Evolutionary conservation across 306 rosid genomes (phyloP), one percentile per base, ranked within the genome.

Genomic region (Cucumis hystrix): DNA sequence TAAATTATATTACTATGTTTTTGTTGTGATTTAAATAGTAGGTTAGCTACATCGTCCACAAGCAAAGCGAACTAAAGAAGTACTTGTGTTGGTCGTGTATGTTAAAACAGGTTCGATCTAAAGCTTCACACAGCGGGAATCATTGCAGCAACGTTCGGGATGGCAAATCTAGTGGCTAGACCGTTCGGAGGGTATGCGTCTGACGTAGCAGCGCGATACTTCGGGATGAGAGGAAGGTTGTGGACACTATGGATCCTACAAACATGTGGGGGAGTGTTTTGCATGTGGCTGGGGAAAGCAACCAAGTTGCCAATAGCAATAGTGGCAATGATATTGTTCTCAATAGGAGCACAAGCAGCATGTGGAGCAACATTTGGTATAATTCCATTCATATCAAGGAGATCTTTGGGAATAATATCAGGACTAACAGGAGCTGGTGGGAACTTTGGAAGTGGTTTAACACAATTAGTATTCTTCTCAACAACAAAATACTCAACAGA

Each of bases 331-430:
- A 92, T 92, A 21, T 87, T 92, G 12, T 95, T 95, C 92, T 95
- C 98, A 3, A 0, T 92, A 6, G 97, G 97, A 64, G 98, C 93
- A n/a, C 97, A 90, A 75, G 95, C 97, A 2, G 96, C 98, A 0
- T 95, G 97, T 14, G 97, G 98, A 18, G 97, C 96, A 11, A 95
- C 98, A 10, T 95, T 85, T 49, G 97, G 96, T 13, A 83, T 89
- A 68, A 88, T 90, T 59, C 97, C 97, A 2, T 91, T 94, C 89
- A 87, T 94, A 59, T 94, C 96, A 7, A 80, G 97, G 16, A 80
- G 96, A 7, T 93, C 98, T 3, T 52, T 93, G 0, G 97, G 94
- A 0, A 84, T 93, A 15, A 90, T 93, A 30, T 93, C 96, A 0
- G 97, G 97, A 8, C 37, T 93, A 39, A 91, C 92, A 0, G 98